These are phyloP conservation scores for Fusarium falciforme DNA, from an alignment of 2,329 filamentous ascomycete genomes.

Conservation along the genomic window DNA sequence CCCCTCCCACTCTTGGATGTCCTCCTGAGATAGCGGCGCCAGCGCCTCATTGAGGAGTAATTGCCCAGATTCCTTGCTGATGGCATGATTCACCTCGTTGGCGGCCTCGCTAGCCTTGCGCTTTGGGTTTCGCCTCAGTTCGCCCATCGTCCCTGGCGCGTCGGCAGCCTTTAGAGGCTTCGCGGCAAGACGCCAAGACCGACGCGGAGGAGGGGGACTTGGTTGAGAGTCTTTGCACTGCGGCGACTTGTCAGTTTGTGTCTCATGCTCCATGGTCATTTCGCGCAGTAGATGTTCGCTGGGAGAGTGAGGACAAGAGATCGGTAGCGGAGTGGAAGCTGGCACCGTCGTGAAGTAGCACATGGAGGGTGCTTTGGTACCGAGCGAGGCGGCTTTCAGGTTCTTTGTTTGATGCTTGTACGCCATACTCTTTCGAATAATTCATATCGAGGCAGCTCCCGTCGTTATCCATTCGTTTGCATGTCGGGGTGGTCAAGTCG, in stretches of 20 bases:
- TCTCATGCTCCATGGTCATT: neutral
- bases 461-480: neutral
- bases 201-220: constrained; percentile 18
- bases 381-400: neutral
- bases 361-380: neutral
- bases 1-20: constrained; percentile 73
- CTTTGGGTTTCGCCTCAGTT: constrained; percentile 55
- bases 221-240: constrained; percentile 10
- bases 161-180: neutral
- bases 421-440: neutral
- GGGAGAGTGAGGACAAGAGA: neutral
- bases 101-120: constrained; percentile 56
- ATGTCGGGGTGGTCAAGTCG: constrained; percentile 1
- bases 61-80: constrained; percentile 50
- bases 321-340: neutral
- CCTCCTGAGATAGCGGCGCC: constrained; percentile 60
- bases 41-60: constrained; percentile 60
- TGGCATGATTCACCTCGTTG: constrained; percentile 36
- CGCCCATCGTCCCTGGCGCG: constrained; percentile 26
- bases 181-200: constrained; percentile 34
- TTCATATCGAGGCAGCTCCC: neutral
- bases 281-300: neutral
- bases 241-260: constrained; percentile 14
- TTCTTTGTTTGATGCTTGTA: neutral
- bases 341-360: neutral